Percentiles rank a stretch among this genome's conserved stretches.
phyloP scores from a whole-genome alignment of 345 rosid genomes.

The Boechera divaricarpa region DNA sequence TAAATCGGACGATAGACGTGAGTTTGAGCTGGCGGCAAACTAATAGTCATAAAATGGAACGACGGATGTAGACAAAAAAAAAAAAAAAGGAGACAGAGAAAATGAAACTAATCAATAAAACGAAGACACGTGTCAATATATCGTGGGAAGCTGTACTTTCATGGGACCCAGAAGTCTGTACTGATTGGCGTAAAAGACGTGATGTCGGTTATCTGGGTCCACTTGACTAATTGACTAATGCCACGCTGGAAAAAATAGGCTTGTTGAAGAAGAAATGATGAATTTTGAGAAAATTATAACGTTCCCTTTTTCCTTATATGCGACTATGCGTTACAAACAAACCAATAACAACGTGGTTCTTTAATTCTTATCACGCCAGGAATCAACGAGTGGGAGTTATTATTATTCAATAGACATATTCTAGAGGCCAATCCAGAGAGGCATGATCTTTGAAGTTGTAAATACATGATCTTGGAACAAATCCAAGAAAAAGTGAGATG shows the following conservation, averaged over 20 bases:
- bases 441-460: not conserved
- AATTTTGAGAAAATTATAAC: constrained; percentile 6
- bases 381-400: constrained; percentile 1
- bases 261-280: constrained; percentile 21
- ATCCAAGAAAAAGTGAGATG: not conserved
- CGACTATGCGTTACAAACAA: constrained; percentile 1
- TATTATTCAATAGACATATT: not conserved
- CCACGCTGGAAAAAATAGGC: constrained; percentile 21
- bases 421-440: not conserved
- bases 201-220: constrained; percentile 43
- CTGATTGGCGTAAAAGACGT: constrained; percentile 42
- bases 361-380: not conserved
- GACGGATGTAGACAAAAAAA: not conserved
- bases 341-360: not conserved
- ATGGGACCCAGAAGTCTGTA: constrained; percentile 32
- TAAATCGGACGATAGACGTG: constrained; percentile 31
- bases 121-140: not conserved
- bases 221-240: constrained; percentile 22
- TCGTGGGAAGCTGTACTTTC: constrained; percentile 26
- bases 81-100: not conserved
- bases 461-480: not conserved
- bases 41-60: constrained; percentile 4
- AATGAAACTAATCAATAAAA: not conserved
- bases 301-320: not conserved
- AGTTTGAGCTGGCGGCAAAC: constrained; percentile 15